A percentile compares a stretch with the other conserved stretches of the same genome.
These are phyloP conservation scores for Cercophora samala DNA, from an alignment of 495 filamentous ascomycete genomes.

Conservation along the genomic window DNA sequence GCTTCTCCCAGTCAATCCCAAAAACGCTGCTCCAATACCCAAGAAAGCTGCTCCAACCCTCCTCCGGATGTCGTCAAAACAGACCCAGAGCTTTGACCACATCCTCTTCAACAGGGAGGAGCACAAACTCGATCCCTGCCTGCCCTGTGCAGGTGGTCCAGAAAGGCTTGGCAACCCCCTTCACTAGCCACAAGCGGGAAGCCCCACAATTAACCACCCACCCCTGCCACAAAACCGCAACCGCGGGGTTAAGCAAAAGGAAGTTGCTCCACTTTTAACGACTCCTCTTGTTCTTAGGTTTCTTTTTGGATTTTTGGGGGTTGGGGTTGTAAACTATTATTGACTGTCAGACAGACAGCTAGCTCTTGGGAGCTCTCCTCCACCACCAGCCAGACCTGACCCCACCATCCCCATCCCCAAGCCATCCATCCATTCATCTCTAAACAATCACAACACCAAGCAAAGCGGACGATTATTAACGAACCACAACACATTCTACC, in stretches of 20 bases:
- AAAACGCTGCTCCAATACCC: too few relatives aligned
- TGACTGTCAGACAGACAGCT: background rate
- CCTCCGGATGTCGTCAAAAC: background rate
- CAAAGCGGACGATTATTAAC: too few relatives aligned
- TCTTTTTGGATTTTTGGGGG: background rate
- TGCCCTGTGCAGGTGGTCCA: background rate
- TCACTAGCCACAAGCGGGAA: background rate
- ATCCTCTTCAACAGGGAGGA: background rate
- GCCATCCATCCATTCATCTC: too few relatives aligned
- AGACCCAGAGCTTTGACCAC: background rate
- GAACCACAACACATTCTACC: too few relatives aligned
- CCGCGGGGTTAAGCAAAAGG: background rate
- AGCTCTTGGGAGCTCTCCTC: background rate
- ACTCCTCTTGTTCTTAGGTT: background rate
- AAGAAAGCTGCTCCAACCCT: too few relatives aligned
- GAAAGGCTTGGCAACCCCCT: too few relatives aligned
- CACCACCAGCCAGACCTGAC: too few relatives aligned
- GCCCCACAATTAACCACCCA: background rate
- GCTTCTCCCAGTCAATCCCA: too few relatives aligned
- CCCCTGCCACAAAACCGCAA: background rate
- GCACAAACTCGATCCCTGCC: background rate
- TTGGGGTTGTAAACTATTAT: background rate
- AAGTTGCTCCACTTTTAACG: background rate
- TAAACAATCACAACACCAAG: too few relatives aligned
- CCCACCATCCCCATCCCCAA: too few relatives aligned